A percentile compares a stretch with the other conserved stretches of the same genome.
Conservation (phyloP, 306 rosid genomes). For the Quercus ilex region DNA sequence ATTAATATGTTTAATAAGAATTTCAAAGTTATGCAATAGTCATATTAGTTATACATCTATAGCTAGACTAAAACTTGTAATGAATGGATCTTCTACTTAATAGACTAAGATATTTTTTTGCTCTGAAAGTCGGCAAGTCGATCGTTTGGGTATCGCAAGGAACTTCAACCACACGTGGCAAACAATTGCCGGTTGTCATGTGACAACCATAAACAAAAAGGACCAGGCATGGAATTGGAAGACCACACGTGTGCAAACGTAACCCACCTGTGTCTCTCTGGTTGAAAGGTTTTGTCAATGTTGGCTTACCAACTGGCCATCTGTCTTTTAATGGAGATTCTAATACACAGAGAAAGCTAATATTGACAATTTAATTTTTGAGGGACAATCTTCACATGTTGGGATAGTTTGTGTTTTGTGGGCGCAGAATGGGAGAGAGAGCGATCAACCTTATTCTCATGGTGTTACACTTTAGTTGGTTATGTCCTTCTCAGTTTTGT, state of each 20-base stretch:
- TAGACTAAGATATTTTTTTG: not conserved
- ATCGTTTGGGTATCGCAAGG: not conserved
- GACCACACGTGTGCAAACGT: slow-evolving; percentile 40
- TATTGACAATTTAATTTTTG: slow-evolving; percentile 6
- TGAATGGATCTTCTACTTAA: no score
- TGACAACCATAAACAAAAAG: slow-evolving; percentile 8
- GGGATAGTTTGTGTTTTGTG: slow-evolving; percentile 21
- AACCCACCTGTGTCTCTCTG: not conserved
- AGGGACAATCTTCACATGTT: slow-evolving; percentile 39
- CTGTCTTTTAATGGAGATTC: slow-evolving; percentile 5
- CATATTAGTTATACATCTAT: no score
- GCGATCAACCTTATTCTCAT: not conserved
- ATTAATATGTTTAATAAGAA: no score
- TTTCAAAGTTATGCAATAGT: no score
- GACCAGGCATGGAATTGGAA: not conserved
- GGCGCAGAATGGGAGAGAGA: slow-evolving; percentile 19
- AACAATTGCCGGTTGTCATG: not conserved
- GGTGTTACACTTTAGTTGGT: not conserved
- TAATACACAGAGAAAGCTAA: slow-evolving; percentile 8
- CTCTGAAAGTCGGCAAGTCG: not conserved
- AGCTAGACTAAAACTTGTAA: no score
- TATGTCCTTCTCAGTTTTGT: slow-evolving; percentile 11
- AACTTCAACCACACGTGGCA: not conserved
- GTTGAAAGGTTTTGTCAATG: slow-evolving; percentile 45
- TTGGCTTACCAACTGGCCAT: slow-evolving; percentile 48